phyloP scores from a whole-genome alignment of 2,329 filamentous ascomycete genomes.

The Pezicula radicicola region DNA sequence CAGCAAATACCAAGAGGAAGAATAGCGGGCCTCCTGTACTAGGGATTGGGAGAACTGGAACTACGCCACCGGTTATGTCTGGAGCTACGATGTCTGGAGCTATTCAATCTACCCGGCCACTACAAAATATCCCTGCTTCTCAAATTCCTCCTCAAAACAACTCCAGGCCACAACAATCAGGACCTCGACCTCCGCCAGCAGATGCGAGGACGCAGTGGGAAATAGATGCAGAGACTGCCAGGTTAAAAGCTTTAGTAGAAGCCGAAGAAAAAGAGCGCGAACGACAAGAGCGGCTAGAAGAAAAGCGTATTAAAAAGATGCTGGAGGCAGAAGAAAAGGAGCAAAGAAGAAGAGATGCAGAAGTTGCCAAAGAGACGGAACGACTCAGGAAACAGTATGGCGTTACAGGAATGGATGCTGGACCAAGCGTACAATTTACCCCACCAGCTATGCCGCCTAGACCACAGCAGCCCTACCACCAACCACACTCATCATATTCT shows the following conservation, averaged over 20 bases:
- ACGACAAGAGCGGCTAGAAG: conserved; percentile 53
- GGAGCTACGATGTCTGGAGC: conserved; percentile 20
- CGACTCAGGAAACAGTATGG: conserved; percentile 69
- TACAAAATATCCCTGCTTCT: conserved; percentile 14
- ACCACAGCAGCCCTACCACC: conserved; percentile 7
- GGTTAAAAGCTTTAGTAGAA: conserved; percentile 56
- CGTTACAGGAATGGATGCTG: conserved; percentile 10
- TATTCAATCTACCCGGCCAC: conserved; percentile 6
- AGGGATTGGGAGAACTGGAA: conserved; percentile 9
- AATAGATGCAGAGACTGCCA: conserved; percentile 74
- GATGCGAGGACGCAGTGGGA: conserved; percentile 35
- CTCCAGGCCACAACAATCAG: conserved; percentile 14
- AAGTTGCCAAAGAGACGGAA: conserved; percentile 79
- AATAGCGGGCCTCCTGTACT: conserved; percentile 23
- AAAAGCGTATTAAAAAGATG: conserved; percentile 60
- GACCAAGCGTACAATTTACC: conserved; percentile 8
- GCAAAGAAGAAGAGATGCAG: conserved; percentile 49
- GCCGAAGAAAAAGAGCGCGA: conserved; percentile 42
- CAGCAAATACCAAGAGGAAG: conserved; percentile 18
- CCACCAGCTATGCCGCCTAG: conserved; percentile 12
- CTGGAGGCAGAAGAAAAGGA: conserved; percentile 65
- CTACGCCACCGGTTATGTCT: conserved; percentile 22
- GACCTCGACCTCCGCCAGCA: conserved; percentile 14
- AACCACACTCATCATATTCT: conserved; percentile 1
- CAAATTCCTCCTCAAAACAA: conserved; percentile 15